A percentile compares a stretch with the other conserved stretches of the same genome.
These are phyloP conservation scores for Microdochium bolleyi DNA, from an alignment of 2,329 filamentous ascomycete genomes.

Conservation along the genomic window DNA sequence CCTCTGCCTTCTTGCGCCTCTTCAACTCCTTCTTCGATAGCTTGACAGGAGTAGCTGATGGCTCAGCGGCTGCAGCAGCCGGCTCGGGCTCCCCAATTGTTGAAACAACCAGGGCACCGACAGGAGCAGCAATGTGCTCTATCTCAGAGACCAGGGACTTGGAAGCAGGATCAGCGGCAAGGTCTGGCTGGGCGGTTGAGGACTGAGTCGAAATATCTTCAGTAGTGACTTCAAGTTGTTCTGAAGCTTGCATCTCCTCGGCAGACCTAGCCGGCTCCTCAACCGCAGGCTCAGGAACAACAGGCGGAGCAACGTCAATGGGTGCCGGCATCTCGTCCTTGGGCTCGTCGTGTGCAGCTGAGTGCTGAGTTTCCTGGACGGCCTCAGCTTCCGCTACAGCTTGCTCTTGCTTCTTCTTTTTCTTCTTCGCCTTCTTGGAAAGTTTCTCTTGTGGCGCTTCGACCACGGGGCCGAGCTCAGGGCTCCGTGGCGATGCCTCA, in stretches of 20 bases:
- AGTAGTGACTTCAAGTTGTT: too few species aligned
- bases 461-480: too few species aligned
- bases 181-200: too few species aligned
- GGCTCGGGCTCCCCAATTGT: neutral
- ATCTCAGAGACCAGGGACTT: too few species aligned
- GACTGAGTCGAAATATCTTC: too few species aligned
- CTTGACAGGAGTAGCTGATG: conserved; percentile 6
- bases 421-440: conserved; percentile 12
- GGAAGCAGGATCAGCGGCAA: too few species aligned
- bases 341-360: too few species aligned
- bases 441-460: neutral
- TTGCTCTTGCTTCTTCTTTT: conserved; percentile 18
- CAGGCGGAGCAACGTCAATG: too few species aligned
- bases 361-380: neutral
- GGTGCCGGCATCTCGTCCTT: too few species aligned
- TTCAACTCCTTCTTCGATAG: conserved; percentile 22
- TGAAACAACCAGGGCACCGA: neutral
- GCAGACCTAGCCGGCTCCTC: too few species aligned
- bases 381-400: conserved; percentile 3
- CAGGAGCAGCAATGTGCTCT: neutral
- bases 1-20: conserved; percentile 9
- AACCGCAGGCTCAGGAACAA: neutral
- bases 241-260: too few species aligned
- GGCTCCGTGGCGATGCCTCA: too few species aligned
- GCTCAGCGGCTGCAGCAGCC: neutral